phyloP scores from a whole-genome alignment of 768 basidiomycete genomes.

The Boletus barrowsii region DNA sequence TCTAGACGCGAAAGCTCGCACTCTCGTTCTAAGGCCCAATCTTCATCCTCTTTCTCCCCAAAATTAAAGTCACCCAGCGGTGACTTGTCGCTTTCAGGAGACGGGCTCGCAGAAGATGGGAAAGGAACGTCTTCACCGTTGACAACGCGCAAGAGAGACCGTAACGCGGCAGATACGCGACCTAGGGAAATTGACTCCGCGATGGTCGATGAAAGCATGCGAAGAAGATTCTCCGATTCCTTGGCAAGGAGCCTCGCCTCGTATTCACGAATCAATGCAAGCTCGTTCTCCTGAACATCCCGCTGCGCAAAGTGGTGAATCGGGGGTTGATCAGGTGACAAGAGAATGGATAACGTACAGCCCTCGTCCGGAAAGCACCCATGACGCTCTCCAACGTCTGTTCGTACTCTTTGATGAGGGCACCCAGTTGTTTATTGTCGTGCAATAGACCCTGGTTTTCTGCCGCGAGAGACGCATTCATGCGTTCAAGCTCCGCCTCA shows the following conservation, averaged over 20 bases:
- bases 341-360: slow-evolving; percentile 54
- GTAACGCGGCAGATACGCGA: slow-evolving; percentile 66
- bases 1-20: slow-evolving; percentile 85
- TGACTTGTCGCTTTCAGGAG: slow-evolving; percentile 3
- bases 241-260: slow-evolving; percentile 77
- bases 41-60: slow-evolving; percentile 46
- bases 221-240: slow-evolving; percentile 63
- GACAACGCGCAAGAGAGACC: slow-evolving; percentile 64
- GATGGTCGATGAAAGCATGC: slow-evolving; percentile 59
- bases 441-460: slow-evolving; percentile 87
- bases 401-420: slow-evolving; percentile 93
- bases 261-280: slow-evolving; percentile 86
- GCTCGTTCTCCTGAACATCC: slow-evolving; percentile 89
- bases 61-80: slow-evolving; percentile 19
- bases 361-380: slow-evolving; percentile 84
- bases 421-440: slow-evolving; percentile 94
- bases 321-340: neutral
- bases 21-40: slow-evolving; percentile 85
- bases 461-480: slow-evolving; percentile 72
- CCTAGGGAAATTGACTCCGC: slow-evolving; percentile 65
- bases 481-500: slow-evolving; percentile 82
- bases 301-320: slow-evolving; percentile 47
- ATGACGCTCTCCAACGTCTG: slow-evolving; percentile 94
- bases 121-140: slow-evolving; percentile 56
- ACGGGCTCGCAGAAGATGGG: neutral